Base-by-base conservation (phyloP, 805 yeast genomes). In the Clavispora vitiphila region DNA sequence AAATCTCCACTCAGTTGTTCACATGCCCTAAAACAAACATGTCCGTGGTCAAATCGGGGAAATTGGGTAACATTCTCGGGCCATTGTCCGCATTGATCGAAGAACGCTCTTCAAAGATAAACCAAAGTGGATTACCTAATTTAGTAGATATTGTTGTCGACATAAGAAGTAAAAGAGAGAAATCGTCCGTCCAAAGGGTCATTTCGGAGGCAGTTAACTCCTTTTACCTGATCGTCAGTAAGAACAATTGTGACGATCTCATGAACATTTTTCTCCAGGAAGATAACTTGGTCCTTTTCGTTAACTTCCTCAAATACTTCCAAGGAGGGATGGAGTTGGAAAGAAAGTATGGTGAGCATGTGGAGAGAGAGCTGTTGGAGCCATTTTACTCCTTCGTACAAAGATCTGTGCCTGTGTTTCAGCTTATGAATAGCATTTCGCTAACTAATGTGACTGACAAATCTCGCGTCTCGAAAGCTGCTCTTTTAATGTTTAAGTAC, bases 271-370 rank as follows among this genome's bases (percentile, higher is more conserved):
- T 76, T 14, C 52, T 72, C 15, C 42, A 56, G 6, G 58, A 64
- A n/a, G 58, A 62, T 18, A 69, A 64, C 39, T 55, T 81, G 32
- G 55, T 63, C 8, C 57, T 72, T 25, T 41, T 80, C 1, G 56
- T 77, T 2, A 56, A 72, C 9, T 62, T 80, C n/a, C 64, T 80
- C 21, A 69, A 74, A 40, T 56, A 67, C 14, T 82, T 79, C 55
- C 84, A 82, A 52, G 79, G 81, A 19, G 74, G 75, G 30, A 77
- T 77, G 69, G 67, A 72, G 20, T 60, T 82, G 22, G 67, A 58
- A 42, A 70, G 88, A 44, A 81, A 80, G 47, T 68, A 69, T 34
- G 91, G 88, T 9, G 82, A 80, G 7, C 91, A 84, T 61, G 86
- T 83, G 23, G 76, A 76, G 41, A 69, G 67, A 39, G 88, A 83